Base-by-base conservation (phyloP, 495 filamentous ascomycete genomes). In the Glarea lozoyensis region DNA sequence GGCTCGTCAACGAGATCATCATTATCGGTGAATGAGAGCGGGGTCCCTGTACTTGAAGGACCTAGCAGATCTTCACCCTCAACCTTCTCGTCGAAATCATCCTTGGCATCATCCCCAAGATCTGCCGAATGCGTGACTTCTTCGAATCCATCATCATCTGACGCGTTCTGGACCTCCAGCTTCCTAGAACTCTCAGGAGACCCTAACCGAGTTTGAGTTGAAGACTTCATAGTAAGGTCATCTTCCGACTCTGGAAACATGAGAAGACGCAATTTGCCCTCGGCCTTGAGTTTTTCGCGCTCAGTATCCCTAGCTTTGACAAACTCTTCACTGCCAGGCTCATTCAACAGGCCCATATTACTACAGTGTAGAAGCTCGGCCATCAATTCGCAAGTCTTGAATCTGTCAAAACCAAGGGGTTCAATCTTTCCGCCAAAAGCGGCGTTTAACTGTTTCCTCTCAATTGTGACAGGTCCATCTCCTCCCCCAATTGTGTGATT, bases 321-420 rank as follows among this genome's bases (percentile, higher is more conserved):
- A 49, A 93, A 83, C 36, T 84, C 77, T 53, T 99, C 92, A 22
- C 87, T 88, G 17, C 93, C 93, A 12, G 79, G 68, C 60, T 97
- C 89, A 54, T 99, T 99, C 41, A 99, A 67, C 36, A 99, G 69
- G 6, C 82, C 88, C 92, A 99, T 99, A 55, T 99, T 99, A 64
- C 93, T 97, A 64, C 92, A 99, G 57, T 99, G 92, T 24, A 99
- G 64, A 33, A 99, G 68, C 55, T 99, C 92, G 2, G 92, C 92
- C 93, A 99, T 97, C 50, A 99, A 68, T 62, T 99, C 92, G 58
- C 93, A 99, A 0, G 92, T 95, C 69, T 99, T 99, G 70, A 99
- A 99, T 9, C 92, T 72, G 60, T 99, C 92, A 55, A 99, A 99
- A 1, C 92, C 93, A 13, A 99, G 68, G 6, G 93, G 90, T 63